A percentile compares a stretch with the other conserved stretches of the same genome.
Evolutionary conservation across 192 early-diverging fungal species (phyloP).

Genomic region (Gaertneriomyces semiglobifer): DNA sequence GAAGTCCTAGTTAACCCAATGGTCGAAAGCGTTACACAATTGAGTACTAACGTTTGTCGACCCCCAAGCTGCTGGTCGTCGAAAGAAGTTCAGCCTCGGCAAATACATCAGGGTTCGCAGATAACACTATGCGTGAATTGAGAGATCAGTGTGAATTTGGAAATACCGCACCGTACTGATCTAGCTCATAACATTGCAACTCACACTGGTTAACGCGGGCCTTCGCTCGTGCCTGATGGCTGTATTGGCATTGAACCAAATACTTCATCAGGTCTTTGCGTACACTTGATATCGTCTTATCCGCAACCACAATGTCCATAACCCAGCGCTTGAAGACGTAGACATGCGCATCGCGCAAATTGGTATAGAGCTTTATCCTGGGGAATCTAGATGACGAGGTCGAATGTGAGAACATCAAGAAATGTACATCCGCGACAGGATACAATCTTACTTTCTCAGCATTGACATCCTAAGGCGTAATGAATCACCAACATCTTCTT

Average conservation of each 20-base stretch:
- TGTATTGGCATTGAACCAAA: conserved; percentile 82
- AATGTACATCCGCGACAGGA: conserved; percentile 6
- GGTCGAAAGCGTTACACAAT: neutral
- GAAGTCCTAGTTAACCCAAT: too few species aligned
- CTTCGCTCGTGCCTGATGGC: conserved; percentile 59
- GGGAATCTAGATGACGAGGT: conserved; percentile 56
- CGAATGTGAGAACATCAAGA: conserved; percentile 5
- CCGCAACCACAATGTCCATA: conserved; percentile 66
- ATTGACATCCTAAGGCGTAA: conserved; percentile 58
- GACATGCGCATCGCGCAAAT: conserved; percentile 85
- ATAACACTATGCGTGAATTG: conserved; percentile 10
- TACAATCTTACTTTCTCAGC: conserved; percentile 47
- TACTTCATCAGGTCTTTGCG: conserved; percentile 81
- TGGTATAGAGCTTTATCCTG: conserved; percentile 69
- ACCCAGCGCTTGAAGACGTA: conserved; percentile 96
- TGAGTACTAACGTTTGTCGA: conserved; percentile 10
- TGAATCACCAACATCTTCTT: conserved; percentile 54
- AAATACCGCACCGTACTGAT: neutral
- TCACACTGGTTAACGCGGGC: conserved; percentile 67
- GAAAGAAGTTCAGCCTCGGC: conserved; percentile 29
- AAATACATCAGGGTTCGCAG: conserved; percentile 21
- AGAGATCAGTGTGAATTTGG: neutral
- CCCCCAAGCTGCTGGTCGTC: conserved; percentile 27
- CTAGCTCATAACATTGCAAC: neutral
- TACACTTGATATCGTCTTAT: conserved; percentile 68